Percentiles rank a stretch among this genome's conserved stretches.
phyloP scores from a whole-genome alignment of 495 filamentous ascomycete genomes.

The Astrothelium macrocarpum region DNA sequence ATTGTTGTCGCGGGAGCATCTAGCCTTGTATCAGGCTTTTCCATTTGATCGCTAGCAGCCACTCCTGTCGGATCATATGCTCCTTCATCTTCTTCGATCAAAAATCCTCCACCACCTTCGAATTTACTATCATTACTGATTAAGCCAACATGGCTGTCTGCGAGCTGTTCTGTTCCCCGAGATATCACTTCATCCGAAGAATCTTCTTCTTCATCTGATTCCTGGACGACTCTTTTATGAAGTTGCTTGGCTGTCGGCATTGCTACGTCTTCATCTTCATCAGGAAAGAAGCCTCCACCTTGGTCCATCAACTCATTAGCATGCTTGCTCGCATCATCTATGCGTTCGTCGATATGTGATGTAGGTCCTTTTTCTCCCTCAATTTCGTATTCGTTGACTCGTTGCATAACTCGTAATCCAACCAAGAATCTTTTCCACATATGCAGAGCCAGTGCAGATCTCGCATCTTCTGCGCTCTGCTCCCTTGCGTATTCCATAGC shows the following conservation, averaged over 20 bases:
- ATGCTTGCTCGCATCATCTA: not conserved
- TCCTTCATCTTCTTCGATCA: constrained; percentile 10
- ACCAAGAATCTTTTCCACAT: constrained; percentile 71
- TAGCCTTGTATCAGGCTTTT: not conserved
- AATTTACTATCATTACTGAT: not conserved
- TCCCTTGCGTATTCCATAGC: constrained; percentile 53
- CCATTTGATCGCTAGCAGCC: not conserved
- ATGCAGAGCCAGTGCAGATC: constrained; percentile 48
- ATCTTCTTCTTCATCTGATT: constrained; percentile 2
- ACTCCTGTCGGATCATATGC: constrained; percentile 15
- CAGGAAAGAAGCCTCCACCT: constrained; percentile 26
- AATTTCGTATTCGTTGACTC: constrained; percentile 54
- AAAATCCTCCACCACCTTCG: constrained; percentile 17
- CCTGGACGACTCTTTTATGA: not conserved
- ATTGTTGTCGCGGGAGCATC: not conserved
- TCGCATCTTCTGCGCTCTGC: constrained; percentile 47
- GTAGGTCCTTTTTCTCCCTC: constrained; percentile 36
- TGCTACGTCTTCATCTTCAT: constrained; percentile 8
- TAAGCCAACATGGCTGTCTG: constrained; percentile 9
- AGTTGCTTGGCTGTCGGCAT: not conserved
- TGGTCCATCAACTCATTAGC: constrained; percentile 14
- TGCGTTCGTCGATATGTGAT: not conserved
- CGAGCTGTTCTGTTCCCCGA: not conserved
- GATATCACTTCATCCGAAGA: too few relatives aligned
- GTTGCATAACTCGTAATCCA: constrained; percentile 65